Evolutionary conservation across 2,329 filamentous ascomycete species (phyloP).

Genomic region (Fusarium praegraminearum): DNA sequence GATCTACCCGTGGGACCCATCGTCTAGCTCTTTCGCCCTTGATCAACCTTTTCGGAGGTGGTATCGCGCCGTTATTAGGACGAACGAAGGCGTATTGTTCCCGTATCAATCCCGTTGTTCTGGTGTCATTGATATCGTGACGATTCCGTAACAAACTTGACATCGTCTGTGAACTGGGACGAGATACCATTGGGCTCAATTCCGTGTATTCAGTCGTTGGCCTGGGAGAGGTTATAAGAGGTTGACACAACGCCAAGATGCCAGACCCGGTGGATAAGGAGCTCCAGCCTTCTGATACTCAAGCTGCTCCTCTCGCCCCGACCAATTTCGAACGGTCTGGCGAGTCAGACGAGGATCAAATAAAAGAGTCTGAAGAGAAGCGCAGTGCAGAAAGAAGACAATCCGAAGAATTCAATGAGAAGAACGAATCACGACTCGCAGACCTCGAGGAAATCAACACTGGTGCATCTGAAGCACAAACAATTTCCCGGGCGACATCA

Average conservation of each 20-base stretch:
- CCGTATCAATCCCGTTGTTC: slow-evolving; percentile 22
- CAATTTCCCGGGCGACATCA: slow-evolving; percentile 61
- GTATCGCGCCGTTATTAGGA: slow-evolving; percentile 12
- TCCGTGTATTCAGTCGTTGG: background rate
- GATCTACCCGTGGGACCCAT: slow-evolving; percentile 14
- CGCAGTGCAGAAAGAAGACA: slow-evolving; percentile 22
- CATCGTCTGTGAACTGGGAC: background rate
- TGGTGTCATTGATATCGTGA: slow-evolving; percentile 6
- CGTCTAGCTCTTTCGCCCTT: slow-evolving; percentile 17
- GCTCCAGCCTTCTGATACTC: slow-evolving; percentile 47
- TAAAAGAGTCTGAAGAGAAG: slow-evolving; percentile 34
- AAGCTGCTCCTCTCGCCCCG: slow-evolving; percentile 48
- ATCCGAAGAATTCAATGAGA: slow-evolving; percentile 2
- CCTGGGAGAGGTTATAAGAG: slow-evolving; percentile 8
- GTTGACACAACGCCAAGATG: slow-evolving; percentile 39
- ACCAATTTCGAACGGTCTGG: slow-evolving; percentile 35
- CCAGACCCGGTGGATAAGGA: slow-evolving; percentile 47
- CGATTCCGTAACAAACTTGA: background rate
- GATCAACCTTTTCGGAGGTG: slow-evolving; percentile 14
- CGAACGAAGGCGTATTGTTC: slow-evolving; percentile 23
- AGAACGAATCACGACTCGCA: slow-evolving; percentile 27
- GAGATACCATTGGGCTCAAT: background rate
- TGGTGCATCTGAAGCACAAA: slow-evolving; percentile 67
- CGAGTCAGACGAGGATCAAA: slow-evolving; percentile 37
- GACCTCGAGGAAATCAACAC: slow-evolving; percentile 57